These are phyloP conservation scores for Mrakia blollopis DNA, from an alignment of 768 basidiomycete species.

Conservation along the genomic window DNA sequence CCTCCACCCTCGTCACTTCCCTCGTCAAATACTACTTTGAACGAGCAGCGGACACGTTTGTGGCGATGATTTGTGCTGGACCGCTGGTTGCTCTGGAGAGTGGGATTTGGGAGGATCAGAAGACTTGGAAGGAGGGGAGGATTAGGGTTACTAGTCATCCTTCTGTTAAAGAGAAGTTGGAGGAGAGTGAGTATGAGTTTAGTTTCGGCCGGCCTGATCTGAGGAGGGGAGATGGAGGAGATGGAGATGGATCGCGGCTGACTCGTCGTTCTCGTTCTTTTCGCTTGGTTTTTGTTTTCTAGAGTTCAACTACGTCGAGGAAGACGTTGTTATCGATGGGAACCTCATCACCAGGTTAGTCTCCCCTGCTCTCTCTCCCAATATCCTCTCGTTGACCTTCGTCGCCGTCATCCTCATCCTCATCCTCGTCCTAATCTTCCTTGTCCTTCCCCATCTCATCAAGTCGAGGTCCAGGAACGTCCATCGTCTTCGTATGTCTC, in stretches of 20 bases:
- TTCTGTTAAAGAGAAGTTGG: slow-evolving; percentile 21
- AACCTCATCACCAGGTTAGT: slow-evolving; percentile 22
- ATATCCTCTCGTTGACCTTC: neutral
- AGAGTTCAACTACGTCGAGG: slow-evolving; percentile 15
- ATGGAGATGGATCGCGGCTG: neutral
- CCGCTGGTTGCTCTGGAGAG: slow-evolving; percentile 11
- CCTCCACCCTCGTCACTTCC: neutral
- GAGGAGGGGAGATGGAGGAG: neutral
- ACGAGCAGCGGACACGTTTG: neutral
- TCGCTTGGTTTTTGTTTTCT: too few relatives aligned
- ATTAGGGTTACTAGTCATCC: slow-evolving; percentile 27
- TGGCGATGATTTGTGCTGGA: slow-evolving; percentile 22
- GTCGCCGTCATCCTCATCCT: neutral
- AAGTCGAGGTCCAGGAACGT: slow-evolving; percentile 23
- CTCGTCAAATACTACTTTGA: slow-evolving; percentile 5
- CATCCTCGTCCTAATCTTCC: too few relatives aligned
- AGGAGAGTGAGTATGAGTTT: slow-evolving; percentile 6
- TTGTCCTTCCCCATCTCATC: neutral
- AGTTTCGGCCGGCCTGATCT: neutral
- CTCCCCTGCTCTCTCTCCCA: neutral
- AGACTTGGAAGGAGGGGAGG: slow-evolving; percentile 26
- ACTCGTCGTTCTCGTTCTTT: neutral
- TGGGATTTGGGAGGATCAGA: neutral
- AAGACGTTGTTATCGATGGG: slow-evolving; percentile 14
- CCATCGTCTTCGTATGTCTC: slow-evolving; percentile 7